Evolutionary conservation across 352 stramenopile genomes (phyloP), one percentile per base, ranked within the genome.

Genomic region (Pythium aristosporum): DNA sequence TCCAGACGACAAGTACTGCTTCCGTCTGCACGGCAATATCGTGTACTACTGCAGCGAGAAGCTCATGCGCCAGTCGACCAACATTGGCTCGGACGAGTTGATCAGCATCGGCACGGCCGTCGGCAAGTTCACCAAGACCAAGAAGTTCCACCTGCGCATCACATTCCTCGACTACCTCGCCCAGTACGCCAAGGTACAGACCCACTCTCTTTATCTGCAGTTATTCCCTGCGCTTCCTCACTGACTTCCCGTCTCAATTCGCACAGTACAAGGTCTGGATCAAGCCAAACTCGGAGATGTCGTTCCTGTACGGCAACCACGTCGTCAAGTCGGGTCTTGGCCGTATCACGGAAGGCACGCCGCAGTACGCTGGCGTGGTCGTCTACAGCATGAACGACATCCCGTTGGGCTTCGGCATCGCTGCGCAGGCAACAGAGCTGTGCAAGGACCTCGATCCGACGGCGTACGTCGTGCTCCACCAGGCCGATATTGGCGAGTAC

Each of bases 271-370:
- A 99, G 77, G 98, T 99, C 30, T 99, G 98, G 98, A 97, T 99
- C 54, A 99, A 99, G 82, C 94, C 96, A 28, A 98, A 96, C 76
- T 97, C 96, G 64, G 98, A 99, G 85, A 99, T 99, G 97, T 97
- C 87, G 15, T 99, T 99, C 81, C 76, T 99, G 25, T 99, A 99
- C 73, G 98, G 98, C 64, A 99, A 99, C 80, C 96, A 99, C 79
- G 89, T 99, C 13, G 91, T 98, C 62, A 99, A 99, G 83, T 97
- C 89, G 30, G 97, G 97, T 57, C 82, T 99, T 32, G 97, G 91
- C 30, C 84, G 96, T 49, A 99, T 99, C 80, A 99, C 97, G 34
- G 98, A 99, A 65, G 89, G 85, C 57, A 99, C 92, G 53, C 97
- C 97, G 25, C 96, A 99, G 87, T 99, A 99, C 86, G 96, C 93